Conservation (phyloP, 495 filamentous ascomycete genomes). For the Lichenothelia convexa region DNA sequence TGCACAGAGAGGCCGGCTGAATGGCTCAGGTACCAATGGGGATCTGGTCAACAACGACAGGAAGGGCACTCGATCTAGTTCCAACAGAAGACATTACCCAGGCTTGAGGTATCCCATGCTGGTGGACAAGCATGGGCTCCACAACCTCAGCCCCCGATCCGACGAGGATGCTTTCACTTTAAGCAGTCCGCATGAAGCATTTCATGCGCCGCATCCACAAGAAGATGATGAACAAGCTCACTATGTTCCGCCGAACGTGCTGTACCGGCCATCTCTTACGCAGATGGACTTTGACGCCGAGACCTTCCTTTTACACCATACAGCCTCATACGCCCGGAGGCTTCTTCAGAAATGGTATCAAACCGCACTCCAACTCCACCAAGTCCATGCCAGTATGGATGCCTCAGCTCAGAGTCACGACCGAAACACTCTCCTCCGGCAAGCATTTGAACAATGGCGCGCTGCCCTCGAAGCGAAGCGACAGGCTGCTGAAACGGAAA, state of each 20-base stretch:
- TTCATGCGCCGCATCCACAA: too few species aligned
- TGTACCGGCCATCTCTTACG: slow-evolving; percentile 35
- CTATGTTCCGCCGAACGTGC: slow-evolving; percentile 18
- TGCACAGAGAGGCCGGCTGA: too few species aligned
- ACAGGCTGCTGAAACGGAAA: slow-evolving; percentile 31
- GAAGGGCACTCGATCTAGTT: too few species aligned
- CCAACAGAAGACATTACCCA: too few species aligned
- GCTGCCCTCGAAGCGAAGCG: slow-evolving; percentile 28
- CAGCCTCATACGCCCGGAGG: slow-evolving; percentile 28
- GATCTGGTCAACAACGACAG: too few species aligned
- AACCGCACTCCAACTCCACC: slow-evolving; percentile 23
- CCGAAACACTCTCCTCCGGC: slow-evolving; percentile 30
- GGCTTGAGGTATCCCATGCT: too few species aligned
- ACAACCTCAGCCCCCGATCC: too few species aligned
- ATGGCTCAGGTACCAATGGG: too few species aligned
- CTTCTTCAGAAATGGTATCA: slow-evolving; percentile 36
- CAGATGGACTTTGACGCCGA: slow-evolving; percentile 40
- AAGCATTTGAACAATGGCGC: slow-evolving; percentile 42
- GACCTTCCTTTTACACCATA: slow-evolving; percentile 35
- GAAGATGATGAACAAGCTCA: not conserved
- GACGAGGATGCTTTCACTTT: too few species aligned
- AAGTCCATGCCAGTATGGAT: slow-evolving; percentile 29
- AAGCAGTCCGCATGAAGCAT: too few species aligned
- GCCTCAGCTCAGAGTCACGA: slow-evolving; percentile 33
- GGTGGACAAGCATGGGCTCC: too few species aligned